Evolutionary conservation across 2,329 filamentous ascomycete species (phyloP).

Genomic region (Pyrenophora graminea): DNA sequence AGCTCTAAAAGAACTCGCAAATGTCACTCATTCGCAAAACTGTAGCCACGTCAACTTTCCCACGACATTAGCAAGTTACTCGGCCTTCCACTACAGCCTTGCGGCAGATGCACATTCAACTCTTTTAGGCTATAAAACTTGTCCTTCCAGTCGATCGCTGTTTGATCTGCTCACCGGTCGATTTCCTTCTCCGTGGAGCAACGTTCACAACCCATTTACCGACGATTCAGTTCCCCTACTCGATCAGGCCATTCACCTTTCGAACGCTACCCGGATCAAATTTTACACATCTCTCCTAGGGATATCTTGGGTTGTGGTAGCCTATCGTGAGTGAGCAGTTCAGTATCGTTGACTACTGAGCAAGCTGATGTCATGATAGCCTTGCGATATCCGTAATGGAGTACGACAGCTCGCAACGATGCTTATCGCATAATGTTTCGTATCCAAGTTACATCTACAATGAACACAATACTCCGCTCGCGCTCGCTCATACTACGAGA

Average conservation of each 20-base stretch:
- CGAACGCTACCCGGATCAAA: background rate
- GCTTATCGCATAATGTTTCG: constrained; percentile 19
- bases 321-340: constrained; percentile 1
- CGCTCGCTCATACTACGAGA: constrained; percentile 25
- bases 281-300: background rate
- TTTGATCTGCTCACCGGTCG: constrained; percentile 11
- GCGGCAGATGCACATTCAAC: background rate
- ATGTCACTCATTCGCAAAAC: constrained; percentile 2
- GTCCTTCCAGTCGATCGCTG: constrained; percentile 7
- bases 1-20: too few species aligned
- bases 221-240: background rate
- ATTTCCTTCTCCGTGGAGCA: constrained; percentile 3
- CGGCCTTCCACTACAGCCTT: background rate
- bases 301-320: background rate
- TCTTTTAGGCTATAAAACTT: constrained; percentile 25
- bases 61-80: background rate
- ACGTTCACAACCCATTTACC: background rate
- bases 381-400: constrained; percentile 17
- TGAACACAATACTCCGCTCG: constrained; percentile 29
- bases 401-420: constrained; percentile 20
- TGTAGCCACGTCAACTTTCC: constrained; percentile 13
- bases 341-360: background rate
- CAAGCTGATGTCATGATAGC: constrained; percentile 1
- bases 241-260: background rate
- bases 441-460: constrained; percentile 26